phyloP scores from a whole-genome alignment of 1,139 yeast genomes.

The Geotrichum carabidarum region DNA sequence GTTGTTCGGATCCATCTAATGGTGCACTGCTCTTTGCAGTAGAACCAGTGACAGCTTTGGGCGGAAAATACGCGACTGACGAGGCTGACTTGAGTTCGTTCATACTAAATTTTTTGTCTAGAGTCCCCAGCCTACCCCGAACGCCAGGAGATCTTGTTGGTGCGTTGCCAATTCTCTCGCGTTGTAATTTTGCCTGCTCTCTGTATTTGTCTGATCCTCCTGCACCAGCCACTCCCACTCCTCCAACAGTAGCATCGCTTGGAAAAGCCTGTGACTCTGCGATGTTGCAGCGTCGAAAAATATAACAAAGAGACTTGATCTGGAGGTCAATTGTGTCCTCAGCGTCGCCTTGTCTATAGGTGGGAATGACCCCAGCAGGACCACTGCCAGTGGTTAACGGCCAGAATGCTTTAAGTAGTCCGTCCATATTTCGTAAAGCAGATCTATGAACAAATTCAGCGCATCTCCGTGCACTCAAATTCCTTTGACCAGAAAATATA shows the following conservation, averaged over 20 bases:
- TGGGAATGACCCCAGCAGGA: constrained; percentile 7
- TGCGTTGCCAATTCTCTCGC: background rate
- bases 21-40: constrained; percentile 16
- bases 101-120: constrained; percentile 11
- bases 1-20: constrained; percentile 17
- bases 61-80: background rate
- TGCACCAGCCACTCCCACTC: constrained; percentile 20
- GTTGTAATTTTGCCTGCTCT: constrained; percentile 11
- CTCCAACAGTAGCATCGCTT: constrained; percentile 17
- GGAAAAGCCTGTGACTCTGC: constrained; percentile 40
- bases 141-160: background rate
- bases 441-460: too few relatives aligned
- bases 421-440: constrained; percentile 9
- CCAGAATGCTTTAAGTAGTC: constrained; percentile 19
- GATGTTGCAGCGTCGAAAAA: constrained; percentile 51
- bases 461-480: too few relatives aligned
- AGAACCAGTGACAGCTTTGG: constrained; percentile 6
- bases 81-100: constrained; percentile 10
- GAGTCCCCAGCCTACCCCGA: constrained; percentile 2
- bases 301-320: constrained; percentile 51
- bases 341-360: constrained; percentile 37
- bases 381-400: constrained; percentile 2
- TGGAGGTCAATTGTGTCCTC: constrained; percentile 58
- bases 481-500: too few relatives aligned
- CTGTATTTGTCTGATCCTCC: constrained; percentile 20